Percentiles rank a stretch among this genome's conserved stretches.
phyloP scores from a whole-genome alignment of 2,329 filamentous ascomycete genomes.

The Colletotrichum coccodes region DNA sequence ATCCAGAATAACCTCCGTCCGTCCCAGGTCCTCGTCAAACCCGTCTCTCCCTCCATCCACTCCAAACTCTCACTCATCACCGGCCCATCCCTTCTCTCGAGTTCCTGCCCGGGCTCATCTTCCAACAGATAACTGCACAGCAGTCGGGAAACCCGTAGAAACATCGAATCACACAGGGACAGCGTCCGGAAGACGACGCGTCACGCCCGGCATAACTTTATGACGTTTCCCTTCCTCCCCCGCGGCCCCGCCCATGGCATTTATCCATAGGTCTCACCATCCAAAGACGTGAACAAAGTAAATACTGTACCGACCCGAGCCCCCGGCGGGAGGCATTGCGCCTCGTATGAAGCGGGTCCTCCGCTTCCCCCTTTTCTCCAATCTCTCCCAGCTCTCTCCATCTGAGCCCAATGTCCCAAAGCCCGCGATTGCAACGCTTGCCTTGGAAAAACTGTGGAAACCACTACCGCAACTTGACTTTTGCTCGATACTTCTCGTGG shows the following conservation, averaged over 20 bases:
- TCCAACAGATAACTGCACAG: background rate
- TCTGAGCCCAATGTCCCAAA: background rate
- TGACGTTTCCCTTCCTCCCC: background rate
- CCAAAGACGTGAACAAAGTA: background rate
- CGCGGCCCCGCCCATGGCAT: background rate
- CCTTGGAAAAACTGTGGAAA: conserved; percentile 12
- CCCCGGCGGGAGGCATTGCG: background rate
- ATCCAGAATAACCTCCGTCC: conserved; percentile 29
- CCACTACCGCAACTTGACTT: background rate
- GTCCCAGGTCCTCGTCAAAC: conserved; percentile 2
- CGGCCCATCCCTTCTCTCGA: background rate
- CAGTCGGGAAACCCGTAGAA: background rate
- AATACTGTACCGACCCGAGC: background rate
- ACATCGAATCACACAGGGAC: too few species aligned
- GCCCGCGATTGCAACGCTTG: conserved; percentile 16
- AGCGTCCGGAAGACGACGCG: background rate
- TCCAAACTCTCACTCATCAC: background rate
- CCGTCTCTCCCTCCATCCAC: background rate
- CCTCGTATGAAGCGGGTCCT: conserved; percentile 30
- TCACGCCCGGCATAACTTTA: background rate
- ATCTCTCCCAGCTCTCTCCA: background rate
- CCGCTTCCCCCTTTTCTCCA: background rate
- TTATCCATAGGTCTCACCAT: background rate
- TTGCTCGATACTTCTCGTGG: background rate
- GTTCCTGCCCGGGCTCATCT: background rate